Percentiles rank a stretch among this genome's conserved stretches.
Evolutionary conservation across 1,284 basidiomycete genomes (phyloP).

Genomic region (Malassezia psittaci): DNA sequence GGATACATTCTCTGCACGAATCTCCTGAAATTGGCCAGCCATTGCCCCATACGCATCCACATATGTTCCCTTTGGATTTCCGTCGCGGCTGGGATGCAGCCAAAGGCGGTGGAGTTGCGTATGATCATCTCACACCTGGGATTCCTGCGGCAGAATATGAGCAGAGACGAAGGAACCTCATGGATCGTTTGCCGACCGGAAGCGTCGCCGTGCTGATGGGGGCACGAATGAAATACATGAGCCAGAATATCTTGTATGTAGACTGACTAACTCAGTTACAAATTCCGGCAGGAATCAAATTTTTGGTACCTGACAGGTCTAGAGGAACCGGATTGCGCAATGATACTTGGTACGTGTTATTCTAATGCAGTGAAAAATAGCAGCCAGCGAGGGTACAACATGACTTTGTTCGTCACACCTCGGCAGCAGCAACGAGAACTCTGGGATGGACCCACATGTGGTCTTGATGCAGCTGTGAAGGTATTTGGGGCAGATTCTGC

Average conservation of each 20-base stretch:
- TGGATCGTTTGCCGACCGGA: slow-evolving; percentile 66
- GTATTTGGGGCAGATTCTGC: slow-evolving; percentile 46
- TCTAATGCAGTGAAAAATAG: slow-evolving; percentile 2
- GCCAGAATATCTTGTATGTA: slow-evolving; percentile 39
- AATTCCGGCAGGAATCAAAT: slow-evolving; percentile 64
- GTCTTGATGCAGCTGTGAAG: slow-evolving; percentile 31
- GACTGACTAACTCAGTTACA: slow-evolving; percentile 56
- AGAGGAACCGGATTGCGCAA: slow-evolving; percentile 78
- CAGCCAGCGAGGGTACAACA: slow-evolving; percentile 63
- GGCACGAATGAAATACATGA: slow-evolving; percentile 72
- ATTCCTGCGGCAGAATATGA: slow-evolving; percentile 75
- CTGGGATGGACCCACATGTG: slow-evolving; percentile 75
- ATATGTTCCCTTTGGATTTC: slow-evolving; percentile 55
- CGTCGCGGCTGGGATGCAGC: slow-evolving; percentile 19
- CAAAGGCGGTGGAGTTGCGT: slow-evolving; percentile 22
- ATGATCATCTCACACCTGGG: slow-evolving; percentile 68
- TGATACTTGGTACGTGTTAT: slow-evolving; percentile 53
- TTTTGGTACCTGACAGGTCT: slow-evolving; percentile 57
- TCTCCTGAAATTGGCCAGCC: slow-evolving; percentile 60
- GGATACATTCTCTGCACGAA: not conserved
- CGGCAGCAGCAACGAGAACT: slow-evolving; percentile 68
- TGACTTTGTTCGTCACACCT: slow-evolving; percentile 68
- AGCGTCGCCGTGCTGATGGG: slow-evolving; percentile 71
- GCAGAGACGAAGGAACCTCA: slow-evolving; percentile 60
- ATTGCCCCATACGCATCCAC: slow-evolving; percentile 63